Percentiles rank a stretch among this genome's conserved stretches.
Conservation (phyloP, 164 flowering plant genomes). For the Nymphaea thermarum region DNA sequence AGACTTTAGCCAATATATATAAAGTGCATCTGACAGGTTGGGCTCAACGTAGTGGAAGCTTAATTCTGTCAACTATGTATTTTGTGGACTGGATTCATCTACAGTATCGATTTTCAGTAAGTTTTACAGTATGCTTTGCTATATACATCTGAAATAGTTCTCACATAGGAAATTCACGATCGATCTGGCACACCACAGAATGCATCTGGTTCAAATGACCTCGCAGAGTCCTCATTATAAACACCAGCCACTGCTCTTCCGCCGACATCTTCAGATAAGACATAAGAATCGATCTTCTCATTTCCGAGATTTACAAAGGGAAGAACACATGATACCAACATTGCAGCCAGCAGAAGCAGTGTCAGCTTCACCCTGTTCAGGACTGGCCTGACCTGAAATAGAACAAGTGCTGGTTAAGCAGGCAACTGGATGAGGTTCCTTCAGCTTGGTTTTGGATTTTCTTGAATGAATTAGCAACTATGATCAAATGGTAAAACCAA, state of each 20-base stretch:
- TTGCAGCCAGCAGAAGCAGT: conserved; percentile 49
- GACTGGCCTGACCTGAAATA: conserved; percentile 77
- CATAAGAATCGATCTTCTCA: conserved; percentile 15
- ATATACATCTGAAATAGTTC: too few species aligned
- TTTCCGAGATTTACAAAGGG: conserved; percentile 37
- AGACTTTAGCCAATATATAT: too few species aligned
- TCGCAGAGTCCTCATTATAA: conserved; percentile 76
- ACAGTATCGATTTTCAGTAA: too few species aligned
- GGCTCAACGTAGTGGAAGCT: too few species aligned
- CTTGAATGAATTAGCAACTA: too few species aligned
- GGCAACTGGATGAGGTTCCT: background rate
- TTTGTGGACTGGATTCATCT: too few species aligned
- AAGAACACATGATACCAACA: conserved; percentile 31
- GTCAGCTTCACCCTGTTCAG: conserved; percentile 66
- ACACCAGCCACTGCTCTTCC: conserved; percentile 57
- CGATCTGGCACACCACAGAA: conserved; percentile 63
- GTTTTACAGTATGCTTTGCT: too few species aligned
- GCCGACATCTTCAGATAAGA: conserved; percentile 18
- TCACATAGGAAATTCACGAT: conserved; percentile 3
- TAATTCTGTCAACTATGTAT: too few species aligned
- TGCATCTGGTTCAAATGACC: conserved; percentile 86
- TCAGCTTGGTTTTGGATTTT: too few species aligned
- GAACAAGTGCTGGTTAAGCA: background rate
- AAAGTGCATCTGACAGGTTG: too few species aligned
- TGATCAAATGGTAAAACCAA: too few species aligned